Base-by-base conservation (phyloP, 2,329 filamentous ascomycete species). In the Teratosphaeria zuluensis region DNA sequence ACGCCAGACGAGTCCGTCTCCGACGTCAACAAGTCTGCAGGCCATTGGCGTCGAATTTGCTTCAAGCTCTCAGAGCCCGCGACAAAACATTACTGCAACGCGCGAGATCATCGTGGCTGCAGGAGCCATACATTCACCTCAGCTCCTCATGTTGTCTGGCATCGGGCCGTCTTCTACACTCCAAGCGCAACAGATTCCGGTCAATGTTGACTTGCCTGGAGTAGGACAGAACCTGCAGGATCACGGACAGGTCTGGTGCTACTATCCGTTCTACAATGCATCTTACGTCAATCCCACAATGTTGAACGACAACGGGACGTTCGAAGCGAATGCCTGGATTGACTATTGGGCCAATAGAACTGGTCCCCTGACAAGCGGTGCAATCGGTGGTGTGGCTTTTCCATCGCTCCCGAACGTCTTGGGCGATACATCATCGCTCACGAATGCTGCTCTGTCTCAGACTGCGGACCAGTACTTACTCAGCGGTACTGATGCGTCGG, bases 141-240 rank as follows among this genome's bases (percentile, higher is more conserved):
- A 71, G 48, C 42, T 71, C 1, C 64, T 71, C n/a, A 65, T 68
- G 63, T 60, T 71, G 8, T 70, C 69, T n/a, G 85, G 85, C 16
- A 77, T 88, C 28, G 84, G 85, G 0, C 83, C 83, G 0, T 66
- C 72, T 7, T 65, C 72, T 0, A 77, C 83, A 61, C 76, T 88
- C 2, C 62, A 75, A 19, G 16, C 28, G 2, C 55, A 62, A 4
- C 70, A 74, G 16, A 85, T 87, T 60, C 67, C 76, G 1, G 70
- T 81, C 1, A 63, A 84, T 16, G 74, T 79, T 4, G 77, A 86
- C 60, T 80, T 84, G 0, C 79, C 81, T 1, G 82, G 85, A 38
- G 84, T 88, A 2, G 85, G 85, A 1, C 80, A 79, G 61, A 84
- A 87, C 69, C 74, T 88, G 0, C 76, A 84, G 59, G 84, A 88